Base-by-base conservation (phyloP, 805 yeast species). In the Ogataea minuta region DNA sequence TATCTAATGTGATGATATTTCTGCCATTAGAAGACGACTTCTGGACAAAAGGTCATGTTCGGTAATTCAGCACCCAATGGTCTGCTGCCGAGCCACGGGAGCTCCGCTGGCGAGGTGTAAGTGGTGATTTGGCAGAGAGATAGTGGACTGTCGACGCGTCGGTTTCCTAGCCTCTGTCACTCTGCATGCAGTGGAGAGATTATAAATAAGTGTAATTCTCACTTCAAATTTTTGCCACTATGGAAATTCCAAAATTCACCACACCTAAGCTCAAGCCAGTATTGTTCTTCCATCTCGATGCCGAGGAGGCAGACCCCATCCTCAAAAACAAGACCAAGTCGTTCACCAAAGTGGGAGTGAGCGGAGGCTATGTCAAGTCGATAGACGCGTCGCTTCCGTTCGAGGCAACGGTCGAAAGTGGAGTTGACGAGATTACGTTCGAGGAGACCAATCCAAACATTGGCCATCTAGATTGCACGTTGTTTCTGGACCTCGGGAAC, bases 391-490 rank as follows among this genome's bases (percentile, higher is more conserved):
- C 36, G n/a, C 59, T 45, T 32, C 72, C 72, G 25, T 67, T 71
- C 34, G 71, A 71, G 34, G 60, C 66, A 14, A 49, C 43, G 8
- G 52, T 71, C 39, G 30, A 17, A 2, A 34, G 38, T 12, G 84
- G 84, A 4, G 58, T 59, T 43, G 85, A 79, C 46, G 74, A 75
- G 36, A 62, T 79, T 50, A 64, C 67, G 4, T 49, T 66, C 14
- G 54, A 57, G 25, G 45, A 54, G 17, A 40, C 61, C 9, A 52
- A 52, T n/a, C 59, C 62, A 9, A 8, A 42, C 1, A 43, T 54
- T 28, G 62, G 63, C 14, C 39, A 42, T 15, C 62, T 77, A 48
- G 78, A 76, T 49, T 77, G 82, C 54, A 68, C 67, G 36, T 42
- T 77, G 37, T 74, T 64, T 47, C 68, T 76, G 23, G 42, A 43